Percentiles rank a stretch among this genome's conserved stretches.
These are phyloP conservation scores for Leccinum truebloodii DNA, from an alignment of 768 basidiomycete genomes.

Conservation along the genomic window DNA sequence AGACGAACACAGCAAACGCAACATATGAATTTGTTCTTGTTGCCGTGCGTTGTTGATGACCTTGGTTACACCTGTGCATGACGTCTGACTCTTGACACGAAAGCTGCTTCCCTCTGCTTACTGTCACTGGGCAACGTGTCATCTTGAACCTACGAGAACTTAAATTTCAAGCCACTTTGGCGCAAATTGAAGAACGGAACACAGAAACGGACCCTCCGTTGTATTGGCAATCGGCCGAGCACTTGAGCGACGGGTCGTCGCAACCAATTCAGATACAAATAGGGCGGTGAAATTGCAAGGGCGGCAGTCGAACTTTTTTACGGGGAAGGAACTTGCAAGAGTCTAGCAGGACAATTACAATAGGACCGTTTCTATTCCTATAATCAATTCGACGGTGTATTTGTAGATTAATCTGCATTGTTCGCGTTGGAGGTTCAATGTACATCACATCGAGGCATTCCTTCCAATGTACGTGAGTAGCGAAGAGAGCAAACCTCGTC, in stretches of 20 bases:
- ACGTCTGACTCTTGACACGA: neutral
- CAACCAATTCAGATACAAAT: neutral
- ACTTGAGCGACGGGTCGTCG: neutral
- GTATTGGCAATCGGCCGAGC: neutral
- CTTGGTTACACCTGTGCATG: neutral
- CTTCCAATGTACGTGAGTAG: neutral
- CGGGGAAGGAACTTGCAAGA: neutral
- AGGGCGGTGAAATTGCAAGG: neutral
- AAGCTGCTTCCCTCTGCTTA: constrained; percentile 9
- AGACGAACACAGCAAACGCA: neutral
- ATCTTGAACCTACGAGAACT: constrained; percentile 16
- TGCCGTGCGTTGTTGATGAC: constrained; percentile 1
- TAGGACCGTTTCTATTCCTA: neutral
- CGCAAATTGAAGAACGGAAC: neutral
- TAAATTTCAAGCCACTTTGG: neutral
- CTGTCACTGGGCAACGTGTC: constrained; percentile 15
- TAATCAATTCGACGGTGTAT: neutral
- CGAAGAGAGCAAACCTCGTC: neutral
- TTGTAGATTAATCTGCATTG: neutral
- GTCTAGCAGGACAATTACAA: neutral
- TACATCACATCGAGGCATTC: too few relatives aligned
- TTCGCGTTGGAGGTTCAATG: neutral
- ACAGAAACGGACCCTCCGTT: neutral
- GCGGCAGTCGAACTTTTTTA: neutral
- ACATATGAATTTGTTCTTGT: neutral